These are phyloP conservation scores for Peltaster fructicola DNA, from an alignment of 2,329 filamentous ascomycete genomes.

Conservation along the genomic window DNA sequence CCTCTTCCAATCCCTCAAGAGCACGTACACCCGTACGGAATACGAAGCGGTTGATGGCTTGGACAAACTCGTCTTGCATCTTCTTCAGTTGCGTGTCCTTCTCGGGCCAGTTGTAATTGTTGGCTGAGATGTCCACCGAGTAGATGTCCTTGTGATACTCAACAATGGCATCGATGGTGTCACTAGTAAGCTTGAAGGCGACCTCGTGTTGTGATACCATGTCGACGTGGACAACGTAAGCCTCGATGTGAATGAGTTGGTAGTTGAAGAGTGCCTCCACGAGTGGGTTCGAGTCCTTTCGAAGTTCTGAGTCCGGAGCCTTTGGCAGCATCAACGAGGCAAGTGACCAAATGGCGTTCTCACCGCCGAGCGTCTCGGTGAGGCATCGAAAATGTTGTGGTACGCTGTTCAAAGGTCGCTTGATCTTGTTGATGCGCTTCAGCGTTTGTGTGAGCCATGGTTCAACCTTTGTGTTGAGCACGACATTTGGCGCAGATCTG, in stretches of 20 bases:
- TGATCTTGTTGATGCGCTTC: constrained; percentile 91
- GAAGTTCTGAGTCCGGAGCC: constrained; percentile 67
- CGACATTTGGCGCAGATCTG: constrained; percentile 83
- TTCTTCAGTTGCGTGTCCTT: constrained; percentile 96
- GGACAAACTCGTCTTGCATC: constrained; percentile 88
- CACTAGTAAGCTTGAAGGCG: constrained; percentile 88
- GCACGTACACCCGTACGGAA: constrained; percentile 77
- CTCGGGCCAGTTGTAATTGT: constrained; percentile 86
- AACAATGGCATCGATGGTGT: constrained; percentile 82
- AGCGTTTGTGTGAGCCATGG: constrained; percentile 93
- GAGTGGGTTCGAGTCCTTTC: constrained; percentile 63
- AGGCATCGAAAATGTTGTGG: constrained; percentile 90
- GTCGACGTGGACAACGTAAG: constrained; percentile 96
- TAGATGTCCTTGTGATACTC: constrained; percentile 95
- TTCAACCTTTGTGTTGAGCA: constrained; percentile 80
- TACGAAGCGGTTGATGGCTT: constrained; percentile 93
- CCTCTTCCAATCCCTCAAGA: constrained; percentile 89
- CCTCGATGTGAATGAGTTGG: constrained; percentile 82
- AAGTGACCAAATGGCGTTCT: constrained; percentile 86
- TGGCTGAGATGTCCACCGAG: constrained; percentile 75
- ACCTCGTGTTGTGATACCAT: constrained; percentile 97
- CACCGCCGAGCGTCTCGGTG: constrained; percentile 78
- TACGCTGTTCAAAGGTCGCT: constrained; percentile 92
- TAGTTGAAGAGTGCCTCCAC: constrained; percentile 84
- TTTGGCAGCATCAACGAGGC: constrained; percentile 87